These are phyloP conservation scores for Jimgerdemannia flammicorona DNA, from an alignment of 192 early-diverging fungal species.

Conservation along the genomic window DNA sequence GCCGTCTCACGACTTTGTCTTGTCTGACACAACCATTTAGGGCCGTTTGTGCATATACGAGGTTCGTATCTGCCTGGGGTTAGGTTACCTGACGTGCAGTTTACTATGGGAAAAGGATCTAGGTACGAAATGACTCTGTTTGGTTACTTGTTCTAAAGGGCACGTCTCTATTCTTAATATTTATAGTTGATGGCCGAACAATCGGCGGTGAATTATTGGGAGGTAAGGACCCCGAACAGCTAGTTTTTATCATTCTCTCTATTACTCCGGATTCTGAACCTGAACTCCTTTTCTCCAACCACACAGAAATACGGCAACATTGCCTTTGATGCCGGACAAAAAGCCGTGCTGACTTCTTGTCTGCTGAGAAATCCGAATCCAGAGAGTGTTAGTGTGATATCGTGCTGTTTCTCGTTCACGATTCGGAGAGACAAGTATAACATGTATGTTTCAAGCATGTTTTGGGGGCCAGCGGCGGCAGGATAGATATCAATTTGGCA, in stretches of 20 bases:
- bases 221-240: conserved; percentile 38
- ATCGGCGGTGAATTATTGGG: conserved; percentile 97
- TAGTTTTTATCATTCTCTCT: not conserved
- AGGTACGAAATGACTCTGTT: not conserved
- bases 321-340: conserved; percentile 94
- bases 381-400: conserved; percentile 47
- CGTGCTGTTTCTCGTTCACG: conserved; percentile 94
- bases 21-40: not conserved
- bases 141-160: not conserved
- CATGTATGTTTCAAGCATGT: conserved; percentile 37
- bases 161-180: conserved; percentile 14
- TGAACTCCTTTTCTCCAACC: not conserved
- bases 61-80: not conserved
- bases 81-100: too few relatives aligned
- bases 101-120: too few relatives aligned
- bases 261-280: too few relatives aligned
- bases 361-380: conserved; percentile 64
- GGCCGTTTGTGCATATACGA: conserved; percentile 45
- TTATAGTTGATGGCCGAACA: conserved; percentile 83
- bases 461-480: too few relatives aligned
- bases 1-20: not conserved
- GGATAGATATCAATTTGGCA: too few relatives aligned
- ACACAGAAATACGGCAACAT: conserved; percentile 91
- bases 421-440: conserved; percentile 93
- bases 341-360: conserved; percentile 93